Conservation (phyloP, 2,329 filamentous ascomycete genomes). For the Cercospora beticola region DNA sequence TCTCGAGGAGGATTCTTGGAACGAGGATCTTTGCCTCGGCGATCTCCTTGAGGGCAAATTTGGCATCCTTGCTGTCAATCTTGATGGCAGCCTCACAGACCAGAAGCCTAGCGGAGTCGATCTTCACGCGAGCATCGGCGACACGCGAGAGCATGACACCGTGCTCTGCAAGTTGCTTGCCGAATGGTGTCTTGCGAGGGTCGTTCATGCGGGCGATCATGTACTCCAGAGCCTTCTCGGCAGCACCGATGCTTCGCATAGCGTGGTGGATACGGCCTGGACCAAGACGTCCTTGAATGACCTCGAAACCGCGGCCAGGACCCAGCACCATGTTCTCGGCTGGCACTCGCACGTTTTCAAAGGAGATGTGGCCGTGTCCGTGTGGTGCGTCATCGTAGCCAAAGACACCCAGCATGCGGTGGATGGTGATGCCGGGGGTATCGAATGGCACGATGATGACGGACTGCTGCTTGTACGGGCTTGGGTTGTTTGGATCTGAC, state of each 20-base stretch:
- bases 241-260: slow-evolving; percentile 89
- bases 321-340: slow-evolving; percentile 82
- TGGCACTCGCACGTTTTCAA: slow-evolving; percentile 87
- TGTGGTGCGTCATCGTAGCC: slow-evolving; percentile 97
- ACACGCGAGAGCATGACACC: slow-evolving; percentile 95
- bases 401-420: slow-evolving; percentile 91
- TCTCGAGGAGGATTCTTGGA: slow-evolving; percentile 74
- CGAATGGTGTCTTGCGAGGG: slow-evolving; percentile 84
- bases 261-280: slow-evolving; percentile 97
- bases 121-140: slow-evolving; percentile 86
- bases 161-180: slow-evolving; percentile 81
- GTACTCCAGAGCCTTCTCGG: slow-evolving; percentile 90
- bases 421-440: slow-evolving; percentile 80
- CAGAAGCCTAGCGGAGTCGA: slow-evolving; percentile 83
- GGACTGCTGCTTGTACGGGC: slow-evolving; percentile 87
- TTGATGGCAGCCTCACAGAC: slow-evolving; percentile 94
- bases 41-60: slow-evolving; percentile 88
- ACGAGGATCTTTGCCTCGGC: slow-evolving; percentile 93
- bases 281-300: slow-evolving; percentile 94
- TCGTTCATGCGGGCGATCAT: slow-evolving; percentile 95
- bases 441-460: slow-evolving; percentile 84
- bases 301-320: slow-evolving; percentile 92
- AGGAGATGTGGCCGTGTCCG: slow-evolving; percentile 89
- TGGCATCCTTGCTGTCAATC: slow-evolving; percentile 87
- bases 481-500: slow-evolving; percentile 70